Evolutionary conservation across 306 rosid genomes (phyloP), one percentile per base, ranked within the genome.

Genomic region (Malus asiatica): DNA sequence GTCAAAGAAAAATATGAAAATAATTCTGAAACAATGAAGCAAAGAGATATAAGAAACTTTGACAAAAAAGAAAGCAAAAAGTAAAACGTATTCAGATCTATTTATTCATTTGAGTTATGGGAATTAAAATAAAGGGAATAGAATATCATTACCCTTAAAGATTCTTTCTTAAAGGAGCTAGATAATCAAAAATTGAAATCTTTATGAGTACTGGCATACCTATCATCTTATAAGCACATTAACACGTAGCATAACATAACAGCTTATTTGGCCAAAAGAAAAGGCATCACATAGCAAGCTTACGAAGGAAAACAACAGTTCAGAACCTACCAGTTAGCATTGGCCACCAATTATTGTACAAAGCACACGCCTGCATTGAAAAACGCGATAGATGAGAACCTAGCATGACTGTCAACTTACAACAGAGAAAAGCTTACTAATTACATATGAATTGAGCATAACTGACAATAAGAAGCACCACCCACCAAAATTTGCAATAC

Each of bases 331-430:
- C 93, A 74, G 88, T 86, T 65, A 94, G 88, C 98, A 94, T 90
- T n/a, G 98, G 97, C 98, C 98, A 94, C 98, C 98, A 94, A 75
- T 94, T 94, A 82, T 83, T 72, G 86, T 89, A 92, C 89, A 94
- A 79, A 66, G 96, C 97, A 77, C 98, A 94, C 69, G 98, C 98
- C 98, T 94, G 96, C 61, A 66, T 12, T 40, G 76, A 23, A 62
- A 87, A 51, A 76, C 65, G 70, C 19, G n/a, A 25, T 23, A 83
- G 38, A 59, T 68, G 70, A 80, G 79, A 73, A 78, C 59, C 68
- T 14, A 6, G 46, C 16, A 52, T 46, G 58, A 59, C 11, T 46
- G 46, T 68, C 14, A 30, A 70, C 57, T 35, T 58, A 55, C 46
- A 76, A 16, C 27, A 46, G 55, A 27, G n/a, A 33, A 32, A 68